Percentiles rank a stretch among this genome's conserved stretches.
These are phyloP conservation scores for Naganishia vishniacii DNA, from an alignment of 768 basidiomycete genomes.

Conservation along the genomic window DNA sequence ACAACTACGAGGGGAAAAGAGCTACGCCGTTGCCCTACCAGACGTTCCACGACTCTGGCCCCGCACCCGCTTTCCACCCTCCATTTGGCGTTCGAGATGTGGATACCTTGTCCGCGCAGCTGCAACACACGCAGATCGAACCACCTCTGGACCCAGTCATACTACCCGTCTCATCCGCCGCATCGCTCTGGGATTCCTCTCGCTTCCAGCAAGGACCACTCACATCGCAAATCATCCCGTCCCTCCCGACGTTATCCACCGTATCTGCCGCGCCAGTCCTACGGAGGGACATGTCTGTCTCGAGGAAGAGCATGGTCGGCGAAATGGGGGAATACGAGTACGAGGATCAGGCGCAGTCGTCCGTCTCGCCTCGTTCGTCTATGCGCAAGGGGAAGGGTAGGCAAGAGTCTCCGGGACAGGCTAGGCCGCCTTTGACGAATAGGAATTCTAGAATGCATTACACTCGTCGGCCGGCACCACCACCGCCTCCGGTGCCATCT, in stretches of 20 bases:
- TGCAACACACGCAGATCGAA: not conserved
- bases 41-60: not conserved
- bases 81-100: not conserved
- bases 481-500: constrained; percentile 7
- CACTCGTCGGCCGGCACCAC: constrained; percentile 11
- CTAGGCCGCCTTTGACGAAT: not conserved
- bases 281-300: constrained; percentile 2
- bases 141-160: not conserved
- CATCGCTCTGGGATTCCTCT: not conserved
- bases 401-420: not conserved
- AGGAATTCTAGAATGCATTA: constrained; percentile 21
- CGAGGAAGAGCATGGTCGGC: constrained; percentile 19
- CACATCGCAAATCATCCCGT: constrained; percentile 17
- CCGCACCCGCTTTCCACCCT: not conserved
- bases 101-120: not conserved
- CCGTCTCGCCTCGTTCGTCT: not conserved
- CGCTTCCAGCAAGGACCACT: not conserved
- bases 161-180: not conserved
- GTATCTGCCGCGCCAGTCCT: not conserved
- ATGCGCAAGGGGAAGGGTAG: constrained; percentile 5
- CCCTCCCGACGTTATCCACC: not conserved
- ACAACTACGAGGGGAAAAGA: not conserved
- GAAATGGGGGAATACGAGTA: constrained; percentile 17
- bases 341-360: not conserved
- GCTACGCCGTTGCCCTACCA: not conserved